A percentile compares a stretch with the other conserved stretches of the same genome.
Evolutionary conservation across 805 yeast genomes (phyloP).

Genomic region (Candida argentea): DNA sequence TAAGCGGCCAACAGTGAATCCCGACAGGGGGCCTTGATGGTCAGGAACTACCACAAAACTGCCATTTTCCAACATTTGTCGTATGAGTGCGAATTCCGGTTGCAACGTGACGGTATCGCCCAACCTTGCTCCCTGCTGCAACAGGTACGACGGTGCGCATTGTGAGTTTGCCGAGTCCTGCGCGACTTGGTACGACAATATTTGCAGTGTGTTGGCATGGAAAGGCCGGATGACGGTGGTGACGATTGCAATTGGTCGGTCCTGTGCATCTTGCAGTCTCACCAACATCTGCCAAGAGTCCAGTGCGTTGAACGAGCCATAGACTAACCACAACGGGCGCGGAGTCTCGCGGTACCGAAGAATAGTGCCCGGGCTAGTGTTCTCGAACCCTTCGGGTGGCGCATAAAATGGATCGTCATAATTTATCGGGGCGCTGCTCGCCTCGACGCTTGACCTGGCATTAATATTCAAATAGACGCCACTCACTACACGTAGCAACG

Average conservation of each 20-base stretch:
- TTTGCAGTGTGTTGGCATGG: constrained; percentile 16
- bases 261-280: constrained; percentile 13
- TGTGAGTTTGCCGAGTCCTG: constrained; percentile 17
- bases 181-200: constrained; percentile 19
- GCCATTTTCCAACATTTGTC: constrained; percentile 13
- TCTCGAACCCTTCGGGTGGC: constrained; percentile 9
- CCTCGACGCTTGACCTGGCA: no score
- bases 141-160: constrained; percentile 20
- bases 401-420: constrained; percentile 9
- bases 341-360: constrained; percentile 6
- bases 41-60: constrained; percentile 25
- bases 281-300: constrained; percentile 8
- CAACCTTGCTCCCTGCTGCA: constrained; percentile 8
- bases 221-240: constrained; percentile 20
- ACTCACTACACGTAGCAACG: no score
- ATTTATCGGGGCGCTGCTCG: no score
- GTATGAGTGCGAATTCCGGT: constrained; percentile 8
- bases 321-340: constrained; percentile 6
- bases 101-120: constrained; percentile 8
- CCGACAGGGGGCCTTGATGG: constrained; percentile 23
- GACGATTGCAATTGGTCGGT: constrained; percentile 15
- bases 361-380: constrained; percentile 6
- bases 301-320: constrained; percentile 5
- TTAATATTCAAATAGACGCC: no score
- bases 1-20: constrained; percentile 22